Base-by-base conservation (phyloP, 2,329 filamentous ascomycete species). In the Pseudocercospora macadamiae region DNA sequence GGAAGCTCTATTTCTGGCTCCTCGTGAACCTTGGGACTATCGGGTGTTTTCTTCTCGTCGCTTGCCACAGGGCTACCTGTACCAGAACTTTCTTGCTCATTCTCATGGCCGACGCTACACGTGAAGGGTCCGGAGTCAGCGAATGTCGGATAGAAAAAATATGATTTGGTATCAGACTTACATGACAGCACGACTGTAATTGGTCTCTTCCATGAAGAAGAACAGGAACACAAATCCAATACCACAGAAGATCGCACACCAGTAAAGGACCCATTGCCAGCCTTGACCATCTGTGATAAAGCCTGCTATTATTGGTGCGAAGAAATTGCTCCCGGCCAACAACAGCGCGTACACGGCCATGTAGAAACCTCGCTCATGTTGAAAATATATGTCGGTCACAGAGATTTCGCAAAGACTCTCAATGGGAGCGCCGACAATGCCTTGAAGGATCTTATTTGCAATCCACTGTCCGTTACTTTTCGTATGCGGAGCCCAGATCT, bases 131-230 rank as follows among this genome's bases (percentile, higher is more conserved):
- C n/a, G n/a, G n/a, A n/a, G n/a, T n/a, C n/a, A n/a, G n/a, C n/a
- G n/a, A n/a, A n/a, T n/a, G n/a, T n/a, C n/a, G n/a, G n/a, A n/a
- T n/a, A n/a, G n/a, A n/a, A n/a, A n/a, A n/a, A n/a, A n/a, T n/a
- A n/a, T 36, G 32, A 36, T 36, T n/a, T 8, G n/a, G n/a, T n/a
- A n/a, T n/a, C n/a, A n/a, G n/a, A n/a, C n/a, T n/a, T n/a, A n/a
- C n/a, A 44, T 44, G 16, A 44, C 39, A n/a, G 28, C 25, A 2
- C 66, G 61, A 19, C 57, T 59, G 56, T 80, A 85, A 67, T 83
- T 86, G 4, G 84, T 85, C 69, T 86, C 84, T 69, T 86, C 84
- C 76, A 85, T 80, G 68, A 82, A 80, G 65, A 86, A 82, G 72
- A 84, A 85, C 1, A 82, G 71, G 62, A 84, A 76, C 16, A 86